phyloP scores from a whole-genome alignment of 2,329 filamentous ascomycete genomes.

The Alternaria ethzedia region DNA sequence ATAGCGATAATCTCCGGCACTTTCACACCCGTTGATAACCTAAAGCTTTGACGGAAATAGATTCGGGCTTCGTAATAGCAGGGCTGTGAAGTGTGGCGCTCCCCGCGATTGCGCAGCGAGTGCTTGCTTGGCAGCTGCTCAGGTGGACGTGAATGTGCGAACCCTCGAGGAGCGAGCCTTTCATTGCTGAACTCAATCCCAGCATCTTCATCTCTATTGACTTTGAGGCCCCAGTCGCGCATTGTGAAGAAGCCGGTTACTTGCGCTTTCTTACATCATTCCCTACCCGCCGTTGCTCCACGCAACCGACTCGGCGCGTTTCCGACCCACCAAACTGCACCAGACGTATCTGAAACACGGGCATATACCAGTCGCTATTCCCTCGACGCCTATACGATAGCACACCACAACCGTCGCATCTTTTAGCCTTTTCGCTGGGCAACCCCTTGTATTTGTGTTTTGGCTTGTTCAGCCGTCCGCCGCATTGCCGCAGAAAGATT shows the following conservation, averaged over 20 bases:
- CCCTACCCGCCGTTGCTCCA: slow-evolving; percentile 35
- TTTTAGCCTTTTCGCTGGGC: slow-evolving; percentile 12
- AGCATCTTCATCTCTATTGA: background rate
- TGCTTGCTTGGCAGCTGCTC: slow-evolving; percentile 6
- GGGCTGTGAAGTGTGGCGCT: slow-evolving; percentile 17
- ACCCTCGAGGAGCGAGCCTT: background rate
- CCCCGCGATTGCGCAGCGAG: slow-evolving; percentile 13
- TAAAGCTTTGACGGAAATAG: slow-evolving; percentile 8
- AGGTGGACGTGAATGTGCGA: slow-evolving; percentile 1
- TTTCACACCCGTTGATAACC: background rate
- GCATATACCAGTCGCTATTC: slow-evolving; percentile 21
- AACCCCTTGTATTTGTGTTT: slow-evolving; percentile 21
- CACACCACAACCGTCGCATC: slow-evolving; percentile 27
- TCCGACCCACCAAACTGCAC: slow-evolving; percentile 30
- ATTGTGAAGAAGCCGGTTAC: background rate
- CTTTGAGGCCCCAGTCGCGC: background rate
- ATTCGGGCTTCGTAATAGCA: slow-evolving; percentile 11
- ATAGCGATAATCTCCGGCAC: background rate
- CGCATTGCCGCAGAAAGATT: slow-evolving; percentile 22
- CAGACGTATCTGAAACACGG: slow-evolving; percentile 37
- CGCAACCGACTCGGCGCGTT: slow-evolving; percentile 34
- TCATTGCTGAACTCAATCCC: background rate
- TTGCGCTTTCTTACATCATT: slow-evolving; percentile 11
- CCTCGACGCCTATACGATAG: slow-evolving; percentile 16
- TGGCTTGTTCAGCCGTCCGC: slow-evolving; percentile 19